Conservation (phyloP, 306 rosid species). For the Coriaria nepalensis region DNA sequence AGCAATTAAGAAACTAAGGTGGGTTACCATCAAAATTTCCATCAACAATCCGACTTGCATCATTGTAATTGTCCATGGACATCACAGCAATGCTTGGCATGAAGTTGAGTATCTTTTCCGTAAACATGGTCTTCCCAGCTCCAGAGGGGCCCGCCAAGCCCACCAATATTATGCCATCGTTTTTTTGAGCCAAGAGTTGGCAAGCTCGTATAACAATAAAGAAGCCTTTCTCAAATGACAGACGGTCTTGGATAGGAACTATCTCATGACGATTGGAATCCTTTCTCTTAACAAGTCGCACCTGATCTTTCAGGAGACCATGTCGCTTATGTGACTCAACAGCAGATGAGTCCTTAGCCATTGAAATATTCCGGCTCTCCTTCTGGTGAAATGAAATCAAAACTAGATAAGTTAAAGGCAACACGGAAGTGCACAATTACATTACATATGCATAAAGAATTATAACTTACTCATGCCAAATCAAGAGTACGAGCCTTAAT, state of each 20-base stretch:
- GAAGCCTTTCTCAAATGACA: constrained; percentile 96
- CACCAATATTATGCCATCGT: constrained; percentile 77
- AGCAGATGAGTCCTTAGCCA: constrained; percentile 43
- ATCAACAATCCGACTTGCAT: constrained; percentile 91
- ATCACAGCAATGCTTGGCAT: constrained; percentile 97
- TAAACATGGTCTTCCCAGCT: constrained; percentile 90
- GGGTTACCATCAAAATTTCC: constrained; percentile 88
- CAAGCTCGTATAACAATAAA: constrained; percentile 85
- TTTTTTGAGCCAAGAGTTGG: constrained; percentile 76
- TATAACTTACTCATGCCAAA: no score
- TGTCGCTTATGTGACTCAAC: constrained; percentile 48
- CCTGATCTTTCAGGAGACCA: constrained; percentile 93
- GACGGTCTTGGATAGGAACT: constrained; percentile 49
- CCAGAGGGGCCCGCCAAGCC: constrained; percentile 99
- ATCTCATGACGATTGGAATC: constrained; percentile 55
- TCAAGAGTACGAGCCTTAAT: no score
- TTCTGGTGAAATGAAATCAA: constrained; percentile 3
- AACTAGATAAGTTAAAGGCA: constrained; percentile 5
- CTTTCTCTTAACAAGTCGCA: constrained; percentile 63
- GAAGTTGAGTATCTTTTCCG: constrained; percentile 81
- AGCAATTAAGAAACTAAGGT: constrained; percentile 1
- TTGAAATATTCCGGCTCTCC: constrained; percentile 28
- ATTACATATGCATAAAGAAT: not conserved
- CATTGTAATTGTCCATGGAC: constrained; percentile 95
- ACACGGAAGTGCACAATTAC: not conserved